A percentile compares a stretch with the other conserved stretches of the same genome.
Evolutionary conservation across 768 basidiomycete species (phyloP).

Genomic region (Daedaleopsis nitida): DNA sequence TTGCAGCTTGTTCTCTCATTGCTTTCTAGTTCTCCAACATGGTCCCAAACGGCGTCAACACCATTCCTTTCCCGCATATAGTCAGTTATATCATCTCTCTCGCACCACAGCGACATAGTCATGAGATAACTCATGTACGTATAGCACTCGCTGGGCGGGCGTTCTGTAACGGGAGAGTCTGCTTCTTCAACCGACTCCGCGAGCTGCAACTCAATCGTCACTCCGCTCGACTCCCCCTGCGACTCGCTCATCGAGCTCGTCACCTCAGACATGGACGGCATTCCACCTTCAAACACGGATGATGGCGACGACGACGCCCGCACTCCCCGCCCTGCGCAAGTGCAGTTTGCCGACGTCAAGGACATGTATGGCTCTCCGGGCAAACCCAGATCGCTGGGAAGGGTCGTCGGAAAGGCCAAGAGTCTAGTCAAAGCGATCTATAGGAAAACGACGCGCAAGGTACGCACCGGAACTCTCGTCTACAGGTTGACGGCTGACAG

Average conservation of each 20-base stretch:
- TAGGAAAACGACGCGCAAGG: conserved; percentile 4
- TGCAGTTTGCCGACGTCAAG: not conserved
- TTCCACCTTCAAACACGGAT: not conserved
- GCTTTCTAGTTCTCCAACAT: not conserved
- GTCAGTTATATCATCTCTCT: not conserved
- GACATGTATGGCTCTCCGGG: not conserved
- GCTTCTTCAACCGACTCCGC: not conserved
- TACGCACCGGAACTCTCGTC: not conserved
- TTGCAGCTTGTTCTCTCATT: not conserved
- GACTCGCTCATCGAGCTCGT: not conserved
- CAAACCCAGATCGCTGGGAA: not conserved
- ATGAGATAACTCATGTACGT: not conserved
- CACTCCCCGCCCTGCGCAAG: not conserved
- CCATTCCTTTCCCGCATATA: not conserved
- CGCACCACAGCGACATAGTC: not conserved
- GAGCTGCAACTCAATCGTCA: not conserved
- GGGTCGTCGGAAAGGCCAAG: conserved; percentile 11
- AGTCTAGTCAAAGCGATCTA: conserved; percentile 8
- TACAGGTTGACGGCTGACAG: not conserved
- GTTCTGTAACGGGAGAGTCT: not conserved
- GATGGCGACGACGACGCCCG: not conserved
- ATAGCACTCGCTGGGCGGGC: not conserved
- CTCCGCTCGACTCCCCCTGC: not conserved
- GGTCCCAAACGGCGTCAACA: not conserved
- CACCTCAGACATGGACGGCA: not conserved